Evolutionary conservation across 2,329 filamentous ascomycete species (phyloP).

Genomic region (Elsinoe australis): DNA sequence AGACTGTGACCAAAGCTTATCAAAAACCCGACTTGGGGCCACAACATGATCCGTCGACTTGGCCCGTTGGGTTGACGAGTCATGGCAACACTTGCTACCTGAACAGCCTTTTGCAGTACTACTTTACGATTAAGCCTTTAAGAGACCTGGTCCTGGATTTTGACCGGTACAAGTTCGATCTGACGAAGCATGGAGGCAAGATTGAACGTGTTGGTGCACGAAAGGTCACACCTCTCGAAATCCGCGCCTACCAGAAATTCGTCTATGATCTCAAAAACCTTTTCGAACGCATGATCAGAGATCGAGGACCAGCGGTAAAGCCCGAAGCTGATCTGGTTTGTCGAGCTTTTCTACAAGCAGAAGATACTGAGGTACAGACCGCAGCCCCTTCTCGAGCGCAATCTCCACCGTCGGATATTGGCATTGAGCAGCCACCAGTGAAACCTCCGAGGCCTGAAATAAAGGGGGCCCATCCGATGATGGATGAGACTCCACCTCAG

Average conservation of each 20-base stretch:
- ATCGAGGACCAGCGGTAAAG: constrained; percentile 25
- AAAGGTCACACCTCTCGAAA: constrained; percentile 41
- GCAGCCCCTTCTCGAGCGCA: constrained; percentile 6
- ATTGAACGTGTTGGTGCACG: constrained; percentile 69
- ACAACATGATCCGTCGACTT: constrained; percentile 29
- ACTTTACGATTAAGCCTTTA: constrained; percentile 79
- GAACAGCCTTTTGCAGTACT: constrained; percentile 91
- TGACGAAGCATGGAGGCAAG: constrained; percentile 55
- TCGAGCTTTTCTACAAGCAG: constrained; percentile 27
- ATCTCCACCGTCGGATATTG: constrained; percentile 12
- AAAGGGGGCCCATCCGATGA: not conserved
- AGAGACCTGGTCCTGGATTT: constrained; percentile 73
- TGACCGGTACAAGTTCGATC: constrained; percentile 60
- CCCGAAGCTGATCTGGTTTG: constrained; percentile 32
- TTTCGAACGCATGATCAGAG: constrained; percentile 33
- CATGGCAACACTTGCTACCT: constrained; percentile 98
- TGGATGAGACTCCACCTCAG: not conserved
- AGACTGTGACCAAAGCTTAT: constrained; percentile 27
- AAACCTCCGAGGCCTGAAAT: constrained; percentile 5
- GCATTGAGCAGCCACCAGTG: constrained; percentile 13
- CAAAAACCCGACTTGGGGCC: constrained; percentile 10
- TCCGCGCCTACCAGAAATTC: constrained; percentile 31
- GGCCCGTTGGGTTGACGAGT: constrained; percentile 82
- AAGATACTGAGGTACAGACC: constrained; percentile 15
- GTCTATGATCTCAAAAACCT: constrained; percentile 30